phyloP scores from a whole-genome alignment of 495 filamentous ascomycete genomes.

The Neurospora sp. region DNA sequence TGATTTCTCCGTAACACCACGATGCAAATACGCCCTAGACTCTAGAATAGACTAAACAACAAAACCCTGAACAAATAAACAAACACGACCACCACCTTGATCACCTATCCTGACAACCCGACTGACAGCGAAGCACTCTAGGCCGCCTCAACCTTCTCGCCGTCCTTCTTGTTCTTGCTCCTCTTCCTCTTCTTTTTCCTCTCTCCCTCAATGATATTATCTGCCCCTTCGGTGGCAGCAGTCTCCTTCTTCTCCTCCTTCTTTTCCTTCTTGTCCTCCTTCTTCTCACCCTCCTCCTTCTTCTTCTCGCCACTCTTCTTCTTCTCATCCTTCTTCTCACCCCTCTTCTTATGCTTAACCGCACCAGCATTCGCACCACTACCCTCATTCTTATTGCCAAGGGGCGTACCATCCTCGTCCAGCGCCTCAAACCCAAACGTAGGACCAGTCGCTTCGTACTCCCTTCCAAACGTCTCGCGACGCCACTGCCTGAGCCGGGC shows the following conservation, averaged over 20 bases:
- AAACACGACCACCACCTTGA: background rate
- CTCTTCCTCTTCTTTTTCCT: constrained; percentile 45
- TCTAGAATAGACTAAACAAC: background rate
- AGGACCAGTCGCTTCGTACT: constrained; percentile 36
- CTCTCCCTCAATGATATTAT: constrained; percentile 22
- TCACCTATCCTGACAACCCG: background rate
- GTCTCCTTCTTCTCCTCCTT: constrained; percentile 26
- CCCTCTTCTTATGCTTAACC: constrained; percentile 1
- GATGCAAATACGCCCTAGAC: background rate
- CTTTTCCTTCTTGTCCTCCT: constrained; percentile 32
- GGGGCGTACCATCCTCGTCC: background rate
- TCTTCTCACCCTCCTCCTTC: constrained; percentile 27
- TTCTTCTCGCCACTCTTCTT: constrained; percentile 2
- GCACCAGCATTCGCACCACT: constrained; percentile 13
- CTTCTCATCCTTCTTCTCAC: background rate
- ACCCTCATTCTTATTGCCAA: background rate
- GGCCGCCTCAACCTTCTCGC: background rate
- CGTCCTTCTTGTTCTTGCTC: constrained; percentile 22
- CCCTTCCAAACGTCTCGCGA: constrained; percentile 79
- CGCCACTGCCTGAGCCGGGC: constrained; percentile 82
- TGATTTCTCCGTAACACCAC: background rate
- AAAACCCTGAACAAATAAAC: background rate
- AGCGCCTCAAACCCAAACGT: constrained; percentile 34
- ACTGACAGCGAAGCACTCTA: background rate
- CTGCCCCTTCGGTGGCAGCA: no score